Evolutionary conservation across 2,329 filamentous ascomycete species (phyloP), one percentile per base, ranked within the genome.

Genomic region (Thelonectria rubi): DNA sequence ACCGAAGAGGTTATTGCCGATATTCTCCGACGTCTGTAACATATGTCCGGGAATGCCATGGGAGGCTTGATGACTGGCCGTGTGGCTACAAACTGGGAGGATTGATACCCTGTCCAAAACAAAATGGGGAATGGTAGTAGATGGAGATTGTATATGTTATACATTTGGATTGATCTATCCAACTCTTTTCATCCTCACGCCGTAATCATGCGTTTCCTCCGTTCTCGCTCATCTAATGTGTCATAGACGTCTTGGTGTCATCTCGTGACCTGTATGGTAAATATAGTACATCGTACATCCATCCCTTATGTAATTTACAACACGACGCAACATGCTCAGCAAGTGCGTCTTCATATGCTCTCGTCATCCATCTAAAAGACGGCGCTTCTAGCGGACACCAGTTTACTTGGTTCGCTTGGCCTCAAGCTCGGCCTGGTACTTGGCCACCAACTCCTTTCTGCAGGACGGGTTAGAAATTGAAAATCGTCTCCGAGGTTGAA

Each of bases 1-100:
- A 98, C 95, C 5, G 86, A 92, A 70, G 87, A 98, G 80, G 93
- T 98, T 32, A 82, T 97, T 48, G 84, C 91, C 72, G 94, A 98
- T 79, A 90, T 98, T 52, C 84, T 97, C 68, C 91, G 84, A 83
- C 88, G 91, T 73, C 78, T 97, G 79, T 97, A 90, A 37, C 68
- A 55, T 54, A 43, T 40, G 39, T 39, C 40, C 26, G 58, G 58
- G 65, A 61, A 50, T 12, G n/a, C 26, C 32, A 3, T 15, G 15
- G 14, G 6, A 17, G 14, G 39, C n/a, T 18, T 30, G 26, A 15
- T 11, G 39, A 20, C 39, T 17, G n/a, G 30, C 17, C 32, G 15
- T 18, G 15, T 42, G 42, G 43, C 43, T 49, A 43, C 15, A 17
- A 20, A 50, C n/a, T 30, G 12, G 15, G n/a, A 47, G 37, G 15